Percentiles rank a stretch among this genome's conserved stretches.
phyloP scores from a whole-genome alignment of 495 filamentous ascomycete species.

The Sordaria brevicollis region DNA sequence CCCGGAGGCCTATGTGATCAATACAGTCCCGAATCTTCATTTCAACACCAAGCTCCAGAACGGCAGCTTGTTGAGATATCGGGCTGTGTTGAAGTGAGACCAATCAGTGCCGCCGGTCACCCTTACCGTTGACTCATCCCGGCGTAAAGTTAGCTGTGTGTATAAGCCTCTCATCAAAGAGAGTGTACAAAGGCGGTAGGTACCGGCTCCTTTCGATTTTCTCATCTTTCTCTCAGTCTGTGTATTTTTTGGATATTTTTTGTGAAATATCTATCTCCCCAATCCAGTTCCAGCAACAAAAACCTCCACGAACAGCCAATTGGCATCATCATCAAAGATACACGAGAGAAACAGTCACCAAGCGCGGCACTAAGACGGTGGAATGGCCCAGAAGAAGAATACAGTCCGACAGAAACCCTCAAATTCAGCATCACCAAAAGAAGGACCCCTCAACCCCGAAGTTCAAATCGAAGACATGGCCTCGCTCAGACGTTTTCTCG shows the following conservation, averaged over 20 bases:
- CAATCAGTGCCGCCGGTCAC: not conserved
- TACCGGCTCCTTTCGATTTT: constrained; percentile 1
- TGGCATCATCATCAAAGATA: not conserved
- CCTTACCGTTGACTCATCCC: constrained; percentile 2
- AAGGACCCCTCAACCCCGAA: not conserved
- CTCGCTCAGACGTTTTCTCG: constrained; percentile 31
- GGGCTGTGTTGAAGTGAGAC: not conserved
- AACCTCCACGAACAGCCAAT: not conserved
- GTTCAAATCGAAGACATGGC: not conserved
- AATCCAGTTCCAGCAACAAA: not conserved
- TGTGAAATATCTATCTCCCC: not conserved
- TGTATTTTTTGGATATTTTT: not conserved
- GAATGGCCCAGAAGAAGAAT: not conserved
- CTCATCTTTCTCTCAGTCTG: not conserved
- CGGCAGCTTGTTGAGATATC: not conserved
- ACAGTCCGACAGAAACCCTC: not conserved
- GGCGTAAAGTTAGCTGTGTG: not conserved
- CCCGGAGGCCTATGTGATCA: not conserved
- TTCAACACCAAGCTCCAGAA: not conserved
- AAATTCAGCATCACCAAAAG: not conserved
- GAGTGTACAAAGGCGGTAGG: constrained; percentile 1
- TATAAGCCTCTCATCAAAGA: not conserved
- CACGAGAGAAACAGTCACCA: not conserved
- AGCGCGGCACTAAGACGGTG: not conserved
- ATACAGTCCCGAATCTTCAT: not conserved